Evolutionary conservation across 352 stramenopile genomes (phyloP).

Genomic region (Pythium dissotocum): DNA sequence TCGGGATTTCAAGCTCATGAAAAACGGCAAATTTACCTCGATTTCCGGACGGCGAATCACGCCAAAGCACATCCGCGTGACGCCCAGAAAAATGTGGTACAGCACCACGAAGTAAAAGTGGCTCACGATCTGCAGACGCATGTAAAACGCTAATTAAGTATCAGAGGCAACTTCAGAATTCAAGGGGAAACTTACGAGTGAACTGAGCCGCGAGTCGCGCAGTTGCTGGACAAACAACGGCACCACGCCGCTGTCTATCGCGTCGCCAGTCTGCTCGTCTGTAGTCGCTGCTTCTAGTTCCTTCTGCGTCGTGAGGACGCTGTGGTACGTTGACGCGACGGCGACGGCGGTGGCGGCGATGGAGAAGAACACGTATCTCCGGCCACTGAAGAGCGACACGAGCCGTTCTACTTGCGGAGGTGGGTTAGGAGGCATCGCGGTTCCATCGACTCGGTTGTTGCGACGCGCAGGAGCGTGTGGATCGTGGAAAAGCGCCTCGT

Average conservation of each 20-base stretch:
- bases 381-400: conserved; percentile 44
- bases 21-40: conserved; percentile 30
- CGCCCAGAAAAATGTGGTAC: conserved; percentile 62
- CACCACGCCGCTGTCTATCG: not conserved
- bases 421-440: not conserved
- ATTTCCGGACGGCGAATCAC: conserved; percentile 53
- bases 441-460: not conserved
- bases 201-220: conserved; percentile 54
- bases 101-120: conserved; percentile 71
- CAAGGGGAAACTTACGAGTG: conserved; percentile 36
- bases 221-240: conserved; percentile 42
- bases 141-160: not conserved
- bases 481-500: not conserved
- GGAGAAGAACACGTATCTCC: conserved; percentile 69
- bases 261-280: not conserved
- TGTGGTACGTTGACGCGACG: conserved; percentile 45
- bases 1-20: not conserved
- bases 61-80: conserved; percentile 49
- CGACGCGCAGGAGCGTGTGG: not conserved
- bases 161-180: not conserved
- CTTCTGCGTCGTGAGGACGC: conserved; percentile 26
- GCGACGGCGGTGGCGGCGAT: conserved; percentile 57
- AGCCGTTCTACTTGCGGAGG: conserved; percentile 35
- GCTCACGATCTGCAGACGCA: conserved; percentile 51
- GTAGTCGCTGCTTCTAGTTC: not conserved